Evolutionary conservation across 306 rosid species (phyloP).

Genomic region (Parietaria judaica): DNA sequence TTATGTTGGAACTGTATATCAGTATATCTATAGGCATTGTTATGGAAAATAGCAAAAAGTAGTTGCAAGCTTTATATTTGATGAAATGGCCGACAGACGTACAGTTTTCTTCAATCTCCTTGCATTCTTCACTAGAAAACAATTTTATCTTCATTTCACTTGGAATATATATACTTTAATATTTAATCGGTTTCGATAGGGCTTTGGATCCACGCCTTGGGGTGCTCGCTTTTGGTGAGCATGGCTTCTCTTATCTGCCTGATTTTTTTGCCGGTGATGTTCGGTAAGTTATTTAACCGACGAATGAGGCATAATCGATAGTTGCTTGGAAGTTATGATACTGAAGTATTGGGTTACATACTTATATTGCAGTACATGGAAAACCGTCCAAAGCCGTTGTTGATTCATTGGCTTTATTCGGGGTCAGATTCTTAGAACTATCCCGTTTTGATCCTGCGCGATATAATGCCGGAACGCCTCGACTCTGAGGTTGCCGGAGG

Average conservation of each 20-base stretch:
- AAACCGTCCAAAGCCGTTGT: conserved; percentile 84
- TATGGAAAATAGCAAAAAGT: not conserved
- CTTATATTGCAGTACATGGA: conserved; percentile 69
- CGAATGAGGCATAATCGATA: conserved; percentile 1
- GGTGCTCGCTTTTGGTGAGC: conserved; percentile 94
- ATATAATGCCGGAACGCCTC: conserved; percentile 71
- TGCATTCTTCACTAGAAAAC: no score
- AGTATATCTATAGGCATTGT: no score
- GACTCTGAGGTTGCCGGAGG: conserved; percentile 57
- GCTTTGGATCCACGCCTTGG: conserved; percentile 82
- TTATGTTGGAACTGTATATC: no score
- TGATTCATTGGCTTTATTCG: conserved; percentile 93
- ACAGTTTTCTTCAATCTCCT: not conserved
- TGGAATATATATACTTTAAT: not conserved
- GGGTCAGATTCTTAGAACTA: conserved; percentile 60
- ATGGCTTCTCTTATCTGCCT: conserved; percentile 92
- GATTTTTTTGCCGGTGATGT: conserved; percentile 70
- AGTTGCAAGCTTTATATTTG: not conserved
- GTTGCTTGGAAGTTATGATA: not conserved
- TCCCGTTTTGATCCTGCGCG: conserved; percentile 55
- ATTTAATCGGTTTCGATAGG: conserved; percentile 30
- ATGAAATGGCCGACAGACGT: not conserved
- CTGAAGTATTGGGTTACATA: conserved; percentile 21
- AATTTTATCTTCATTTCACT: not conserved
- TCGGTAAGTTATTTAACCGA: conserved; percentile 44